phyloP scores from a whole-genome alignment of 2,329 filamentous ascomycete genomes.

The Cephalotrichum gorgonifer region DNA sequence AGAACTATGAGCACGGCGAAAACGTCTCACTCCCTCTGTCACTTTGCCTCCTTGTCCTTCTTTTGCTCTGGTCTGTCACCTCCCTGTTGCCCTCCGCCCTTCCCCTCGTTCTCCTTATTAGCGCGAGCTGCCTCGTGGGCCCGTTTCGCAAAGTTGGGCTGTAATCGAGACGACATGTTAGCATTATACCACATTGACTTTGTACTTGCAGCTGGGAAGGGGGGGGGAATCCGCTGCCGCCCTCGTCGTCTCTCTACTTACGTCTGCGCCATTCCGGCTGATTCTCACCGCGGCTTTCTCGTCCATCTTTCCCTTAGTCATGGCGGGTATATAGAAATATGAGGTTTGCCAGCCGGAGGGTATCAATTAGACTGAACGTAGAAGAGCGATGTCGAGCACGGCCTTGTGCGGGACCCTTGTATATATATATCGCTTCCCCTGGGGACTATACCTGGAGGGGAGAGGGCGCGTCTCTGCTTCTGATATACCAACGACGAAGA shows the following conservation, averaged over 20 bases:
- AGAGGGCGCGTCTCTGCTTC: no score
- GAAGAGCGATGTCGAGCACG: no score
- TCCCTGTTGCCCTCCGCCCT: constrained; percentile 5
- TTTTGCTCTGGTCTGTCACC: not conserved
- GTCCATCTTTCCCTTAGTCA: constrained; percentile 27
- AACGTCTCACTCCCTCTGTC: not conserved
- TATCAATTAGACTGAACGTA: no score
- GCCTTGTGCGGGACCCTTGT: no score
- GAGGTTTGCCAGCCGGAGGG: not conserved
- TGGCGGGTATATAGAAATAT: not conserved
- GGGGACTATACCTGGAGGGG: no score
- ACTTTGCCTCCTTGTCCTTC: not conserved
- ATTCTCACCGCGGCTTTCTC: constrained; percentile 29
- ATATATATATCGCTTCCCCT: no score
- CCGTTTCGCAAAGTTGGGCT: constrained; percentile 25
- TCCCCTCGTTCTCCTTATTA: constrained; percentile 16
- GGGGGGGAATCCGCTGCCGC: not conserved
- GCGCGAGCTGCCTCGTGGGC: constrained; percentile 22
- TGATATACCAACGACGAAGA: no score
- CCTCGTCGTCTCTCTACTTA: constrained; percentile 11
- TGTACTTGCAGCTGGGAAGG: not conserved
- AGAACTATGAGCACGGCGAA: not conserved
- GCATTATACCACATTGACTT: not conserved
- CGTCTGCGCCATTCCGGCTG: constrained; percentile 28
- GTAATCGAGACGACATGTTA: constrained; percentile 1